These are phyloP conservation scores for Sporothrix variecibatus DNA, from an alignment of 2,329 filamentous ascomycete species.

Conservation along the genomic window DNA sequence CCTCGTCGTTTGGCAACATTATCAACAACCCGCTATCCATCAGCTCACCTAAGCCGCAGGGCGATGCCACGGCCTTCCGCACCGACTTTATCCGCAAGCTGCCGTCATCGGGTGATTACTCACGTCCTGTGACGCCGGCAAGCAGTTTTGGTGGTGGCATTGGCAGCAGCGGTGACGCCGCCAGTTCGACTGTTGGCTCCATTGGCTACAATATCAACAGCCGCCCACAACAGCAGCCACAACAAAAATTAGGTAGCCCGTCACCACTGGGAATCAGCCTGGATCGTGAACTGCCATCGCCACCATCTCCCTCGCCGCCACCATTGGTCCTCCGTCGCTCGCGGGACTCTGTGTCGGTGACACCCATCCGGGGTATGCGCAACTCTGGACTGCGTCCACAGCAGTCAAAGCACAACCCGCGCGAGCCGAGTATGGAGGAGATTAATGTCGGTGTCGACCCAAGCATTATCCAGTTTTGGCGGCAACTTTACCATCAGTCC, in stretches of 20 bases:
- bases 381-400: slow-evolving; percentile 31
- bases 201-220: slow-evolving; percentile 20
- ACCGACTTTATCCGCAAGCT: slow-evolving; percentile 56
- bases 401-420: slow-evolving; percentile 26
- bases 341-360: slow-evolving; percentile 27
- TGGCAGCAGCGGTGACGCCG: slow-evolving; percentile 4
- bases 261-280: slow-evolving; percentile 13
- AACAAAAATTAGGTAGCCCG: neutral
- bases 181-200: slow-evolving; percentile 18
- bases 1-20: slow-evolving; percentile 51
- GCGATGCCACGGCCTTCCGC: slow-evolving; percentile 45
- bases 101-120: slow-evolving; percentile 24
- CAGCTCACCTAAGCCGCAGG: slow-evolving; percentile 56
- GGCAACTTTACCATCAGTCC: slow-evolving; percentile 13
- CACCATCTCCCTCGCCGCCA: slow-evolving; percentile 30
- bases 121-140: slow-evolving; percentile 11
- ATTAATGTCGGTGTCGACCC: slow-evolving; percentile 58
- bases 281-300: slow-evolving; percentile 29
- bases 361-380: slow-evolving; percentile 46
- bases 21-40: slow-evolving; percentile 62
- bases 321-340: slow-evolving; percentile 25
- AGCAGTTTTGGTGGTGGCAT: slow-evolving; percentile 5
- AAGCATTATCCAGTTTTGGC: slow-evolving; percentile 40
- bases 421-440: slow-evolving; percentile 49
- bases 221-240: slow-evolving; percentile 18